phyloP scores from a whole-genome alignment of 495 filamentous ascomycete species.

The Aspergillus avenaceus region DNA sequence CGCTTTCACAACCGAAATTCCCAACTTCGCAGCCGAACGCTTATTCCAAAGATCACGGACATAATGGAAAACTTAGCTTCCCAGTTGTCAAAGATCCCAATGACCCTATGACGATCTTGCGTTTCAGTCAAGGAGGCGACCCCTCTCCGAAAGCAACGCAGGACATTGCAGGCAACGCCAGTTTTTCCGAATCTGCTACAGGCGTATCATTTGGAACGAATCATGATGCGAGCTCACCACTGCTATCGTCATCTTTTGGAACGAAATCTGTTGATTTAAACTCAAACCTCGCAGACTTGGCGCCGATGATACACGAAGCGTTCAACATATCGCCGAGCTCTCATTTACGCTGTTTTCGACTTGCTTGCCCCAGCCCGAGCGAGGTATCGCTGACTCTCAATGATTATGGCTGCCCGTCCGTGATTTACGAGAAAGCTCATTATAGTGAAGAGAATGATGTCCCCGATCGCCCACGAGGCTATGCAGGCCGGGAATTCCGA shows the following conservation, averaged over 20 bases:
- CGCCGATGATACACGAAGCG: constrained; percentile 17
- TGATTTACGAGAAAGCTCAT: constrained; percentile 81
- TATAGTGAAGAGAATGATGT: constrained; percentile 87
- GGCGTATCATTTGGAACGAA: constrained; percentile 5
- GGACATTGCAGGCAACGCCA: constrained; percentile 17
- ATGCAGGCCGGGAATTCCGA: constrained; percentile 84
- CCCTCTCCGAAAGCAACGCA: constrained; percentile 36
- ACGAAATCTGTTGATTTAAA: constrained; percentile 8
- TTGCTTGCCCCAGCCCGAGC: constrained; percentile 21
- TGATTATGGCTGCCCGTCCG: constrained; percentile 39
- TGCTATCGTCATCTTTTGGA: constrained; percentile 20
- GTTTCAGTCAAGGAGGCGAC: constrained; percentile 63
- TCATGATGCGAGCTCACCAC: constrained; percentile 12
- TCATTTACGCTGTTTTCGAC: constrained; percentile 22
- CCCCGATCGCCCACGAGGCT: constrained; percentile 72
- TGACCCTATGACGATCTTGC: constrained; percentile 56
- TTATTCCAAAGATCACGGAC: constrained; percentile 18
- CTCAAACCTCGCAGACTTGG: constrained; percentile 21
- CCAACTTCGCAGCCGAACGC: constrained; percentile 28
- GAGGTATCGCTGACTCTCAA: constrained; percentile 28
- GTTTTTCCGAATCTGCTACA: constrained; percentile 2
- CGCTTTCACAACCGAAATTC: constrained; percentile 16
- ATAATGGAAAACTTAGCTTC: constrained; percentile 51
- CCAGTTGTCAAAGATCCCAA: constrained; percentile 77
- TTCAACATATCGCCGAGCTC: constrained; percentile 26